Percentiles rank a stretch among this genome's conserved stretches.
Evolutionary conservation across 768 basidiomycete species (phyloP).

Genomic region (Cyclocybe cylindracea): DNA sequence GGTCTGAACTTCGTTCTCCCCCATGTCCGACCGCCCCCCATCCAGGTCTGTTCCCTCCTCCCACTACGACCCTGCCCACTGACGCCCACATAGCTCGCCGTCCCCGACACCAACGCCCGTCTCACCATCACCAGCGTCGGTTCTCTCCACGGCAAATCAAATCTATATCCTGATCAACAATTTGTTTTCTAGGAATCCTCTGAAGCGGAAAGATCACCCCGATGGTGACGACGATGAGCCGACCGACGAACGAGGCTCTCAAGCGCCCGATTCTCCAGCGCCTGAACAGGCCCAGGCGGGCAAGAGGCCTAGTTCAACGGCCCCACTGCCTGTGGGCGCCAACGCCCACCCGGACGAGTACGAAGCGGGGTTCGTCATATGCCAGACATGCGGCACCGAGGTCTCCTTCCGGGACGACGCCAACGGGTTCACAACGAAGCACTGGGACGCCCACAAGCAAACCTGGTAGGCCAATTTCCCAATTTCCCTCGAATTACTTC

Average conservation of each 20-base stretch:
- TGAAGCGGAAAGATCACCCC: slow-evolving; percentile 30
- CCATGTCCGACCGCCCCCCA: not conserved
- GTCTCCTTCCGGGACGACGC: slow-evolving; percentile 71
- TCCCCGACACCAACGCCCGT: slow-evolving; percentile 9
- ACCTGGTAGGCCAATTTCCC: slow-evolving; percentile 46
- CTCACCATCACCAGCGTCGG: slow-evolving; percentile 8
- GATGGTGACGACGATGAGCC: slow-evolving; percentile 8
- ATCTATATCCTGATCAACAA: not conserved
- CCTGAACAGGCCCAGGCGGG: not conserved
- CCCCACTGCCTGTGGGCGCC: slow-evolving; percentile 7
- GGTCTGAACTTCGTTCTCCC: slow-evolving; percentile 5
- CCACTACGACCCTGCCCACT: not conserved
- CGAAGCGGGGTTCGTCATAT: slow-evolving; percentile 63
- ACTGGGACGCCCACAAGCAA: slow-evolving; percentile 68
- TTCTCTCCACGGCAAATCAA: not conserved
- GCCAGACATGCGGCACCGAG: slow-evolving; percentile 59
- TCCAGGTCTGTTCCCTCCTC: not conserved
- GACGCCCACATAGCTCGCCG: slow-evolving; percentile 1
- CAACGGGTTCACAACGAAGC: slow-evolving; percentile 64
- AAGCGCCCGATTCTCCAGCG: not conserved
- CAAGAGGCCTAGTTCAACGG: not conserved
- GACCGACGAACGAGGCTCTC: not conserved
- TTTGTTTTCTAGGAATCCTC: slow-evolving; percentile 17
- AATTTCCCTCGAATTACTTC: not conserved
- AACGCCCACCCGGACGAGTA: slow-evolving; percentile 46